Evolutionary conservation across 768 basidiomycete genomes (phyloP).

Genomic region (Neoboletus brunneissimus): DNA sequence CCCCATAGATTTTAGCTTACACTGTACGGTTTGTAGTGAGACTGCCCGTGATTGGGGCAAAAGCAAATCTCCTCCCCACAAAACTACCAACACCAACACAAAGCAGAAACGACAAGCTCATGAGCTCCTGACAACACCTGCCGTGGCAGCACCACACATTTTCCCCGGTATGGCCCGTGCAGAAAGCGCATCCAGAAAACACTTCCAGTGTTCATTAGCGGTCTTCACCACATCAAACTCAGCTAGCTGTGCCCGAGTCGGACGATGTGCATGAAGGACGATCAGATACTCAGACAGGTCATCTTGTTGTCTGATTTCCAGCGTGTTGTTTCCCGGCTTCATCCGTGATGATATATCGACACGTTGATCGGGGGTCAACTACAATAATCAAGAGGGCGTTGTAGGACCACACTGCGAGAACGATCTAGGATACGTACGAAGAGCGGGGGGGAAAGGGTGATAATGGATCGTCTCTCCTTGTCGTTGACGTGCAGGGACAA

Average conservation of each 20-base stretch:
- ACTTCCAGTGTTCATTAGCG: slow-evolving; percentile 22
- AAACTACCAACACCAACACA: not conserved
- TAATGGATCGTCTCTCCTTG: slow-evolving; percentile 2
- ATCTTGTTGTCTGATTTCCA: slow-evolving; percentile 42
- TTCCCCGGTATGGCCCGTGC: slow-evolving; percentile 1
- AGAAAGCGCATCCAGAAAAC: slow-evolving; percentile 15
- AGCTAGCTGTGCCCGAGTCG: slow-evolving; percentile 44
- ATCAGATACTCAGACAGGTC: slow-evolving; percentile 47
- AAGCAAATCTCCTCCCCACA: not conserved
- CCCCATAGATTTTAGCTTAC: not conserved
- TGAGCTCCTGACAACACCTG: not conserved
- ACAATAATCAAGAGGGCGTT: not conserved
- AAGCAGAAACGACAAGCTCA: not conserved
- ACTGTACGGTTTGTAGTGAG: not conserved
- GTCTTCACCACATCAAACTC: slow-evolving; percentile 14
- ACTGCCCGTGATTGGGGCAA: not conserved
- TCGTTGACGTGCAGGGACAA: slow-evolving; percentile 16
- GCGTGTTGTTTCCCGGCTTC: slow-evolving; percentile 38
- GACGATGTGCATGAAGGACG: slow-evolving; percentile 48
- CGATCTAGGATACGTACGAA: slow-evolving; percentile 32
- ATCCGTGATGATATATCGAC: slow-evolving; percentile 52
- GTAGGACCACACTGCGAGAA: not conserved
- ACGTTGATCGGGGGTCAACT: slow-evolving; percentile 48
- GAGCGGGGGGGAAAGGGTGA: slow-evolving; percentile 32
- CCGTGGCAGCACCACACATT: not conserved